Evolutionary conservation across 139 green algal genomes (phyloP).

Genomic region (Pleodorina starrii): DNA sequence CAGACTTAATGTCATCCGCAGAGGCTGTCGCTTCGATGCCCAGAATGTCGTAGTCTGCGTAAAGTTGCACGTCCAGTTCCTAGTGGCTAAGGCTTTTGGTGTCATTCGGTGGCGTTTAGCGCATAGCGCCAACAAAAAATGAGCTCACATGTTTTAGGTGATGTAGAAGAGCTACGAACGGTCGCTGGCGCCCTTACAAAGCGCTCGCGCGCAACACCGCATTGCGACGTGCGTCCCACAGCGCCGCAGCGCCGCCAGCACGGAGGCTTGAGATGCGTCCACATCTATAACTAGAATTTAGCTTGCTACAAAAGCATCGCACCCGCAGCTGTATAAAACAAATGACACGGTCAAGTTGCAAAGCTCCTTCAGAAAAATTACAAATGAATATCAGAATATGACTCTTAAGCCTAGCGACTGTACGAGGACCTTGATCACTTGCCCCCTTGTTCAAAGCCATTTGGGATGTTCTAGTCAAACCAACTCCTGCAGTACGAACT

Average conservation of each 20-base stretch:
- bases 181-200: not conserved
- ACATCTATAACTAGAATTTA: not conserved
- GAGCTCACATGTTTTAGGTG: not conserved
- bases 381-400: too few species aligned
- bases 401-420: too few species aligned
- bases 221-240: not conserved
- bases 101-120: not conserved
- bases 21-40: not conserved
- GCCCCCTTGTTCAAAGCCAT: too few species aligned
- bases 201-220: not conserved
- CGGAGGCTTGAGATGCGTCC: not conserved
- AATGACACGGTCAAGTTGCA: too few species aligned
- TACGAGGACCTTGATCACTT: too few species aligned
- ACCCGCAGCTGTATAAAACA: too few species aligned
- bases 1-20: conserved; percentile 17
- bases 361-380: too few species aligned
- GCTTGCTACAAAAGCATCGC: too few species aligned
- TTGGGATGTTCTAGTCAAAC: too few species aligned
- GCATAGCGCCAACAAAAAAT: not conserved
- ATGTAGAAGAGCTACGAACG: not conserved
- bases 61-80: not conserved
- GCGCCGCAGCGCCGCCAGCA: not conserved
- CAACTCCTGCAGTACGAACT: too few species aligned
- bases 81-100: not conserved
- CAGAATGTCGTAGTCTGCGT: conserved; percentile 42